These are phyloP conservation scores for Suillus weaverae DNA, from an alignment of 768 basidiomycete genomes.

Conservation along the genomic window DNA sequence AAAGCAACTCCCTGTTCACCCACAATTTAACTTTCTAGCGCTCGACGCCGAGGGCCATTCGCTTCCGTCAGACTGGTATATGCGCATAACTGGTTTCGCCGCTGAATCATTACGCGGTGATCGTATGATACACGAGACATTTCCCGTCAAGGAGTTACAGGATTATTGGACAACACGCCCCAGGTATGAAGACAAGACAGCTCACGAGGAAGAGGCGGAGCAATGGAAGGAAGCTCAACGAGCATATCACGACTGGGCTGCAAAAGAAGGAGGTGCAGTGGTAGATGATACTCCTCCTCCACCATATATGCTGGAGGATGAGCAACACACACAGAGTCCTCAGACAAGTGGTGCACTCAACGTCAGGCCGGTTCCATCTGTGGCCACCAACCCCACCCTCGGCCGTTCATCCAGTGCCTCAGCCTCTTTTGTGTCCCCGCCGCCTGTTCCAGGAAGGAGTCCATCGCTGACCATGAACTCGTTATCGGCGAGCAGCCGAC, in stretches of 20 bases:
- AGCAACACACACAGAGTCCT: slow-evolving; percentile 12
- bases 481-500: not conserved
- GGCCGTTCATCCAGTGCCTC: slow-evolving; percentile 3
- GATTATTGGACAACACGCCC: slow-evolving; percentile 74
- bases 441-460: slow-evolving; percentile 11
- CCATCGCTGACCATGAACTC: slow-evolving; percentile 7
- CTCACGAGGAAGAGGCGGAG: slow-evolving; percentile 22
- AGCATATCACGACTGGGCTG: slow-evolving; percentile 48
- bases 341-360: slow-evolving; percentile 4
- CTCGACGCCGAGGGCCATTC: slow-evolving; percentile 79
- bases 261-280: slow-evolving; percentile 23
- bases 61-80: slow-evolving; percentile 83
- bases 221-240: slow-evolving; percentile 25
- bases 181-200: slow-evolving; percentile 42
- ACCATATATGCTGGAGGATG: slow-evolving; percentile 64
- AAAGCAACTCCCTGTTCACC: slow-evolving; percentile 58
- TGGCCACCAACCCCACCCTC: slow-evolving; percentile 14
- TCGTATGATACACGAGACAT: slow-evolving; percentile 58
- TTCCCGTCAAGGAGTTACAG: slow-evolving; percentile 69
- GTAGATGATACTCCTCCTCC: slow-evolving; percentile 63
- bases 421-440: slow-evolving; percentile 13
- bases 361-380: slow-evolving; percentile 3
- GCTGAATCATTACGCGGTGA: slow-evolving; percentile 67
- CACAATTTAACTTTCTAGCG: slow-evolving; percentile 61
- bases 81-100: slow-evolving; percentile 75